Evolutionary conservation across 2,329 filamentous ascomycete species (phyloP), one percentile per base, ranked within the genome.

Genomic region (Trichoderma harzianum): DNA sequence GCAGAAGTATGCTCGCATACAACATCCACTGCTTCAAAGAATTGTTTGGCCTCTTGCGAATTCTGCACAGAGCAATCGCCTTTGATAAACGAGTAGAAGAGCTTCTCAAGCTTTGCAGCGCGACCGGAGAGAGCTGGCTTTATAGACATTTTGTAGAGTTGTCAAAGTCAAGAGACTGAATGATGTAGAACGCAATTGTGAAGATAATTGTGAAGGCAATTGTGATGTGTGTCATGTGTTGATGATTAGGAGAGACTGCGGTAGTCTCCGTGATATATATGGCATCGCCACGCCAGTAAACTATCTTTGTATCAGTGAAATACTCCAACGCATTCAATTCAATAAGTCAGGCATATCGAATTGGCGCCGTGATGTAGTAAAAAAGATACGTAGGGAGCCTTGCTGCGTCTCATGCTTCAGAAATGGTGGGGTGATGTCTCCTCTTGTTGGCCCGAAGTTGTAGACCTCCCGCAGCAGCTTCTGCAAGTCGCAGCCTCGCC

Each of bases 21-120:
- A 26, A 61, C 60, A 32, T 75, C 70, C 14, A 66, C 60, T 47
- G 72, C 71, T 39, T 75, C 71, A 26, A 76, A 69, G 63, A 76
- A 75, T 53, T 58, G 74, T 26, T 69, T 62, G 21, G 73, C 74
- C 26, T 75, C 74, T 18, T 72, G 73, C 8, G 36, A 62, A 14
- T 34, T 73, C 14, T 65, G 43, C 36, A 75, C 51, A 8, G 18
- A 12, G 36, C 39, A 39, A 5, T 74, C 61, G 4, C 74, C 74
- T 1, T 68, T 63, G 32, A 74, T 60, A 47, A 58, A 65, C 6
- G 58, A 55, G 12, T 72, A 55, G 55, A 74, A 75, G 4, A 72
- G 60, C 7, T 68, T 68, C 61, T 67, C 36, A n/a, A 72, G 72
- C 69, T 36, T 63, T 21, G 63, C 69, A 24, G 55, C 34, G 12